Evolutionary conservation across 106 monocot species (phyloP).

Genomic region (Allium cepa): DNA sequence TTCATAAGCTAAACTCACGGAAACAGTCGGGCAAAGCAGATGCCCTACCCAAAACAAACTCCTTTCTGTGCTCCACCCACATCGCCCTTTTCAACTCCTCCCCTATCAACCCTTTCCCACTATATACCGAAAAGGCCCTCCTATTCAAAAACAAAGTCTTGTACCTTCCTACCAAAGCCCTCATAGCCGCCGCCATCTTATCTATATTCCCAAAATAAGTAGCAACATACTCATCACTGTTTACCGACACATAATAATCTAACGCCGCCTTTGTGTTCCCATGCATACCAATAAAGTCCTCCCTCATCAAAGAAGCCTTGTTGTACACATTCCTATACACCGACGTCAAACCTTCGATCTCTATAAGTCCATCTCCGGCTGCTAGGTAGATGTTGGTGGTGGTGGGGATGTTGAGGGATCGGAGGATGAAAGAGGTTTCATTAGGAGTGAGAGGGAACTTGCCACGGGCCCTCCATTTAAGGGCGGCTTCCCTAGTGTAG

Average conservation of each 20-base stretch:
- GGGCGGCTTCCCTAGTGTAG: slow-evolving; percentile 56
- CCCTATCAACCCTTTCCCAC: slow-evolving; percentile 33
- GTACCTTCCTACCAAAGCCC: slow-evolving; percentile 25
- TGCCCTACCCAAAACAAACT: slow-evolving; percentile 70
- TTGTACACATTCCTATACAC: slow-evolving; percentile 65
- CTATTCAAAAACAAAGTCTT: slow-evolving; percentile 54
- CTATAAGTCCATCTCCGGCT: slow-evolving; percentile 84
- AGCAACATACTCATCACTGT: slow-evolving; percentile 75
- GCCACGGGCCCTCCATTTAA: slow-evolving; percentile 67
- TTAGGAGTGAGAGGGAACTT: slow-evolving; percentile 86
- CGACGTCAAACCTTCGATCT: slow-evolving; percentile 67
- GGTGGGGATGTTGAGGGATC: slow-evolving; percentile 56
- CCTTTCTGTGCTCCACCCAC: slow-evolving; percentile 61
- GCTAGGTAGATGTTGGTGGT: slow-evolving; percentile 73
- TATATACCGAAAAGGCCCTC: slow-evolving; percentile 48
- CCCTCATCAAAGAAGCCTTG: slow-evolving; percentile 53
- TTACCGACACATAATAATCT: slow-evolving; percentile 80
- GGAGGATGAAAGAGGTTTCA: slow-evolving; percentile 80
- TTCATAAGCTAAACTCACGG: slow-evolving; percentile 55
- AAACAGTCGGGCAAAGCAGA: slow-evolving; percentile 84
- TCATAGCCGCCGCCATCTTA: slow-evolving; percentile 81
- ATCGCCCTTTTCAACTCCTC: slow-evolving; percentile 50
- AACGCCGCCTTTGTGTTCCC: slow-evolving; percentile 94
- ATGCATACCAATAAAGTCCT: slow-evolving; percentile 58
- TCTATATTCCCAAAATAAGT: slow-evolving; percentile 98